Evolutionary conservation across 1,284 basidiomycete species (phyloP), one percentile per base, ranked within the genome.

Genomic region (Leccinum pachyderme): DNA sequence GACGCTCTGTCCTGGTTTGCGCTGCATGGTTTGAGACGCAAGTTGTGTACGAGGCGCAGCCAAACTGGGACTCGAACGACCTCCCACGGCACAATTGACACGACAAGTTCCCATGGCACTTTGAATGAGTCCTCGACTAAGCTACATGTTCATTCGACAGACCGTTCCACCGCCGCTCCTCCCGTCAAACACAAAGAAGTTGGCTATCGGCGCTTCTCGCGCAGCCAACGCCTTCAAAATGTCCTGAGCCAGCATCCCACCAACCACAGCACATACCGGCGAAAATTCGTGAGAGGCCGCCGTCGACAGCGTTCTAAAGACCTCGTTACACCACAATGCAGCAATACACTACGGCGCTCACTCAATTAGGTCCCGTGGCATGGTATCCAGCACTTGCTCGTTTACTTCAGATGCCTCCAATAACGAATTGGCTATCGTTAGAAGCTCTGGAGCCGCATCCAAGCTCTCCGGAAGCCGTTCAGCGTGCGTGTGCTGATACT

Each of bases 161-260:
- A 89, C 86, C 11, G 86, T 87, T 6, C 85, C 89, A 18, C 83
- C 82, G 50, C 89, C 89, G 22, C 86, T 88, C 62, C 79, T 84
- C 29, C 93, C 92, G 69, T 96, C 88, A 60, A 95, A 92, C n/a
- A 86, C 80, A 62, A 96, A 87, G 65, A 98, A 89, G 71, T 99
- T 98, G 51, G 90, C 87, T 57, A 98, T 87, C 1, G 96, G 96
- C 46, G 88, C 84, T 66, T 98, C 95, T 53, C 93, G 87, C 52
- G 88, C 91, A 43, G 90, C 91, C 35, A 99, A 77, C 0, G 91
- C 86, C 71, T 98, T 96, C 45, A 99, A 78, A 51, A 98, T 88
- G 70, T 98, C 96, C 73, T 99, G 97, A 2, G 89, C 95, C 13
- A 98, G 75, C 71, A 98, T 82, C 13, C 97, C 97, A 29, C 97